A percentile compares a stretch with the other conserved stretches of the same genome.
Evolutionary conservation across 139 green algal genomes (phyloP).

Genomic region (Pleodorina starrii): DNA sequence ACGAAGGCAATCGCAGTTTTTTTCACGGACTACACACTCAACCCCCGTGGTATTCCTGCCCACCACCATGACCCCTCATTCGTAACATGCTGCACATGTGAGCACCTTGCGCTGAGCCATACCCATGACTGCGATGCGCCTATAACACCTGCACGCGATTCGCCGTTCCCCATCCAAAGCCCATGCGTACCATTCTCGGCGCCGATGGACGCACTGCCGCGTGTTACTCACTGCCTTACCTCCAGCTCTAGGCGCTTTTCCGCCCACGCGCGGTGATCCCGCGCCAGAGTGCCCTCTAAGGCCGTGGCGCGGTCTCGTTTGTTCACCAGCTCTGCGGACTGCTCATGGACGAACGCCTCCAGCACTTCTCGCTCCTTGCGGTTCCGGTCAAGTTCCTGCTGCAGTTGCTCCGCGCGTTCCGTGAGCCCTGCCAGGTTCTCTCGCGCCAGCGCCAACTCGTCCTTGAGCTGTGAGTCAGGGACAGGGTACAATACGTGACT

Average conservation of each 20-base stretch:
- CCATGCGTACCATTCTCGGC: background rate
- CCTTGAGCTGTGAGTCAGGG: conserved; percentile 14
- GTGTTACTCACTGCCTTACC: background rate
- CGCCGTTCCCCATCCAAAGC: background rate
- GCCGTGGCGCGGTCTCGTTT: conserved; percentile 30
- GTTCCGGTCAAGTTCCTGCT: background rate
- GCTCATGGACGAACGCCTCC: background rate
- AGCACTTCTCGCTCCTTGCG: conserved; percentile 7
- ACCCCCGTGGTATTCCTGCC: no score
- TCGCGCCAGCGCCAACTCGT: conserved; percentile 30
- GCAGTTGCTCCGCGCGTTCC: no score
- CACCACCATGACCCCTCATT: background rate
- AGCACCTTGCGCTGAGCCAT: background rate
- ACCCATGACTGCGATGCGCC: background rate
- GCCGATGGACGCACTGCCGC: background rate
- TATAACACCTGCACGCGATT: background rate
- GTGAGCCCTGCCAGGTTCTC: no score
- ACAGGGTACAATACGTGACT: background rate
- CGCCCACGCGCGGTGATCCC: background rate
- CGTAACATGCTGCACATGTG: background rate
- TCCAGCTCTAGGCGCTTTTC: background rate
- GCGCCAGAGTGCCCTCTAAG: background rate
- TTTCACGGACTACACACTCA: no score
- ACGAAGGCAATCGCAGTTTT: no score
- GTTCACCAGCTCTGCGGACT: conserved; percentile 1